phyloP scores from a whole-genome alignment of 164 flowering plant genomes.

The Magnolia officinalis region DNA sequence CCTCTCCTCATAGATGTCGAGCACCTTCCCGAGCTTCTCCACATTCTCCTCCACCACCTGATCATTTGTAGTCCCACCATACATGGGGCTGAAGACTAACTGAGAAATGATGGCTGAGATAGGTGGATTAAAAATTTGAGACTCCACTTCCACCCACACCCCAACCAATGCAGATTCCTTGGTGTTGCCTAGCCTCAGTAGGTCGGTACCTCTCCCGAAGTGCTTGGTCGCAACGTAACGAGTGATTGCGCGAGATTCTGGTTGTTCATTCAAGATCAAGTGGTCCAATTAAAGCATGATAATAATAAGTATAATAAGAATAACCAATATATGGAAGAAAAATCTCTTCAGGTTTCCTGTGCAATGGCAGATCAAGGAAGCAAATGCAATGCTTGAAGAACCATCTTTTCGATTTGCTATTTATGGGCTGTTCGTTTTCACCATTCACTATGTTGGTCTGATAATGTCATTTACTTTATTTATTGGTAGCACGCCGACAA shows the following conservation, averaged over 20 bases:
- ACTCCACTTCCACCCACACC: conserved; percentile 14
- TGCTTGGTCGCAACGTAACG: conserved; percentile 8
- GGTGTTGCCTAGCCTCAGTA: neutral
- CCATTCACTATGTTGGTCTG: too few relatives aligned
- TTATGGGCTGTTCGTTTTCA: too few relatives aligned
- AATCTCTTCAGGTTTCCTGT: too few relatives aligned
- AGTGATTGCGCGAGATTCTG: conserved; percentile 13
- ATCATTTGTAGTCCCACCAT: neutral
- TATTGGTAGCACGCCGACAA: too few relatives aligned
- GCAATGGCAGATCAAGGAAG: too few relatives aligned
- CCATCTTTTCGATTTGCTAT: too few relatives aligned
- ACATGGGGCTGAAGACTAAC: neutral
- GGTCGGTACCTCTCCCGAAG: conserved; percentile 8
- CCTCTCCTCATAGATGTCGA: conserved; percentile 17
- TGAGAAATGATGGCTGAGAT: neutral
- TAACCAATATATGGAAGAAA: too few relatives aligned
- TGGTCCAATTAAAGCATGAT: too few relatives aligned
- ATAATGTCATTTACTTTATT: too few relatives aligned
- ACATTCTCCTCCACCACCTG: neutral
- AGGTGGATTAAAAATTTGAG: conserved; percentile 9
- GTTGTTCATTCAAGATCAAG: neutral
- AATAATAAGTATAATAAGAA: too few relatives aligned
- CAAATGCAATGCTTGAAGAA: too few relatives aligned
- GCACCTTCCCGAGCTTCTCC: conserved; percentile 9
- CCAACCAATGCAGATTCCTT: conserved; percentile 7